Evolutionary conservation across 176 grass and related monocot species (phyloP).

Genomic region (Musa itinerans): DNA sequence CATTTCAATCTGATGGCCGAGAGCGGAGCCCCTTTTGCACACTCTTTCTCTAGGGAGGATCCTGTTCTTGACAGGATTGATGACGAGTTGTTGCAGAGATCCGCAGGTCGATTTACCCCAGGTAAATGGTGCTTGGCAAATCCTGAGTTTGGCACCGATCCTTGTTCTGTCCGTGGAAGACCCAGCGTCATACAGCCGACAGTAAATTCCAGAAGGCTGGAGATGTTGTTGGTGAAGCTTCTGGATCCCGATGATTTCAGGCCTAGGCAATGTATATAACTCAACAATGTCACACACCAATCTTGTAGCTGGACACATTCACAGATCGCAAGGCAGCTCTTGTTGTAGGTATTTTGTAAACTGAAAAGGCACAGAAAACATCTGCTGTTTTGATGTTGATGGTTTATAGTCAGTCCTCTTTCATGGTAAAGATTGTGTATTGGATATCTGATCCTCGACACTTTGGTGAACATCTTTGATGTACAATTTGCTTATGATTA

Average conservation of each 20-base stretch:
- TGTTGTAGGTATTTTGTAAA: background rate
- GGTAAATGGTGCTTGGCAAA: constrained; percentile 84
- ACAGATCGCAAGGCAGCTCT: background rate
- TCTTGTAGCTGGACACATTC: background rate
- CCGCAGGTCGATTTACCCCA: constrained; percentile 32
- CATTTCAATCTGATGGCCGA: constrained; percentile 51
- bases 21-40: constrained; percentile 53
- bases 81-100: constrained; percentile 33
- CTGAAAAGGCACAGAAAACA: background rate
- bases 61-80: constrained; percentile 75
- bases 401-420: background rate
- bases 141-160: constrained; percentile 33
- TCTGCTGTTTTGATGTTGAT: background rate
- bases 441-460: background rate
- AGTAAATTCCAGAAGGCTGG: constrained; percentile 44
- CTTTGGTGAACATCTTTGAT: background rate
- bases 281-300: background rate
- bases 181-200: constrained; percentile 46
- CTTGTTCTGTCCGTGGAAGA: constrained; percentile 47
- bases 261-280: constrained; percentile 93
- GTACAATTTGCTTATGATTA: too few relatives aligned
- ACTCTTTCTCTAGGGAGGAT: constrained; percentile 31
- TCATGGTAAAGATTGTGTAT: background rate
- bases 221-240: constrained; percentile 64
- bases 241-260: constrained; percentile 79